Conservation (phyloP, 805 yeast species). For the Wickerhamomyces kurtzmanii region DNA sequence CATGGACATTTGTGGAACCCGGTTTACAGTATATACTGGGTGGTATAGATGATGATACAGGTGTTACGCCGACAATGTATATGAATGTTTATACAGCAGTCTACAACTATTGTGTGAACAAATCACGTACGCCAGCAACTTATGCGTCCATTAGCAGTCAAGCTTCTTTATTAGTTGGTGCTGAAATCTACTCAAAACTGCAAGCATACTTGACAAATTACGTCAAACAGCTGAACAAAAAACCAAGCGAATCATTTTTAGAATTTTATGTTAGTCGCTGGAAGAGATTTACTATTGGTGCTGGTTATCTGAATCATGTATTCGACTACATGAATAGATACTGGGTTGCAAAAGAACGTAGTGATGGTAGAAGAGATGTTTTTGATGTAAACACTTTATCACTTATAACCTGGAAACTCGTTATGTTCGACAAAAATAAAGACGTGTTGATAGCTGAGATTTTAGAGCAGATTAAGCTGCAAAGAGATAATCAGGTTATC, state of each 20-base stretch:
- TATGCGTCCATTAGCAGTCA: slow-evolving; percentile 16
- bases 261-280: slow-evolving; percentile 82
- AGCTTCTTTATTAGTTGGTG: slow-evolving; percentile 60
- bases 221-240: slow-evolving; percentile 37
- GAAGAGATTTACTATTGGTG: slow-evolving; percentile 86
- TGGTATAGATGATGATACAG: slow-evolving; percentile 48
- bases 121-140: slow-evolving; percentile 40
- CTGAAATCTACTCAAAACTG: slow-evolving; percentile 73
- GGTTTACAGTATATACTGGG: slow-evolving; percentile 65
- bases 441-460: slow-evolving; percentile 57
- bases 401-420: slow-evolving; percentile 78
- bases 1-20: slow-evolving; percentile 76
- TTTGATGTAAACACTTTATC: slow-evolving; percentile 89
- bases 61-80: slow-evolving; percentile 63
- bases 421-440: slow-evolving; percentile 63
- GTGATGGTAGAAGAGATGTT: slow-evolving; percentile 83
- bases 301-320: slow-evolving; percentile 84
- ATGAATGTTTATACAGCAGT: slow-evolving; percentile 89
- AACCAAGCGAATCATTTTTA: slow-evolving; percentile 56
- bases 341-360: slow-evolving; percentile 95
- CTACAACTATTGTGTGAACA: slow-evolving; percentile 85
- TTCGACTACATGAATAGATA: slow-evolving; percentile 93
- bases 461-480: slow-evolving; percentile 63
- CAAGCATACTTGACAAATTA: slow-evolving; percentile 57
- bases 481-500: slow-evolving; percentile 70